Evolutionary conservation across 1,284 basidiomycete species (phyloP).

Genomic region (Malassezia sympodialis): DNA sequence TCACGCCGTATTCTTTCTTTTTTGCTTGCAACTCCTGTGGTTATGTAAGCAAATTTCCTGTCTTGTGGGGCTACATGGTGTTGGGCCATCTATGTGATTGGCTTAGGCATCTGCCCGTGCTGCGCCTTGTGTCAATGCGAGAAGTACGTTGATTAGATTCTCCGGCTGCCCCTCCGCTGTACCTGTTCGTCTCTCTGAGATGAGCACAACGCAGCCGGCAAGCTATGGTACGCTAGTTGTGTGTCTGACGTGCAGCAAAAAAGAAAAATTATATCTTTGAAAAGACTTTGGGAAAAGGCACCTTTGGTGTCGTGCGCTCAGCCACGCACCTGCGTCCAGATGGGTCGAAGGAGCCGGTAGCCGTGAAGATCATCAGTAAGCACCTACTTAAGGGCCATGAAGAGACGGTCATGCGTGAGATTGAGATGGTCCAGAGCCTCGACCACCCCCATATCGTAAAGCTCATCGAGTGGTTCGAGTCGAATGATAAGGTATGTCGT

Average conservation of each 20-base stretch:
- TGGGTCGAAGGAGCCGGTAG: conserved; percentile 23
- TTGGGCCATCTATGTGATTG: background rate
- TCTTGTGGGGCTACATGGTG: background rate
- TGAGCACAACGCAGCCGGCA: conserved; percentile 6
- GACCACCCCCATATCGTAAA: conserved; percentile 54
- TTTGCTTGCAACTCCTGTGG: too few relatives aligned
- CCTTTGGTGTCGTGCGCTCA: conserved; percentile 40
- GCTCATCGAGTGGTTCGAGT: conserved; percentile 48
- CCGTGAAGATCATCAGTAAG: conserved; percentile 46
- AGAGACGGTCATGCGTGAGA: conserved; percentile 43
- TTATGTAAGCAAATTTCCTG: background rate
- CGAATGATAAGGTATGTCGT: conserved; percentile 25
- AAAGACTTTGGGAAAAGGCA: conserved; percentile 44
- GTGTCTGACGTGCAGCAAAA: conserved; percentile 18
- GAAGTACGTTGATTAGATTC: background rate
- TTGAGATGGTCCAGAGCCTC: conserved; percentile 44
- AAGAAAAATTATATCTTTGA: conserved; percentile 47
- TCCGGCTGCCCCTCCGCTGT: background rate
- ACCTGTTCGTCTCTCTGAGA: background rate
- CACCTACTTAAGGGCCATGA: conserved; percentile 39
- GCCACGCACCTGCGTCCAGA: conserved; percentile 21
- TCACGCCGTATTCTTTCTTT: conserved; percentile 20
- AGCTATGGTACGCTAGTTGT: conserved; percentile 4
- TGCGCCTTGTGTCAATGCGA: background rate
- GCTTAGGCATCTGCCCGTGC: background rate